phyloP scores from a whole-genome alignment of 768 basidiomycete genomes.

The Mycena metata region DNA sequence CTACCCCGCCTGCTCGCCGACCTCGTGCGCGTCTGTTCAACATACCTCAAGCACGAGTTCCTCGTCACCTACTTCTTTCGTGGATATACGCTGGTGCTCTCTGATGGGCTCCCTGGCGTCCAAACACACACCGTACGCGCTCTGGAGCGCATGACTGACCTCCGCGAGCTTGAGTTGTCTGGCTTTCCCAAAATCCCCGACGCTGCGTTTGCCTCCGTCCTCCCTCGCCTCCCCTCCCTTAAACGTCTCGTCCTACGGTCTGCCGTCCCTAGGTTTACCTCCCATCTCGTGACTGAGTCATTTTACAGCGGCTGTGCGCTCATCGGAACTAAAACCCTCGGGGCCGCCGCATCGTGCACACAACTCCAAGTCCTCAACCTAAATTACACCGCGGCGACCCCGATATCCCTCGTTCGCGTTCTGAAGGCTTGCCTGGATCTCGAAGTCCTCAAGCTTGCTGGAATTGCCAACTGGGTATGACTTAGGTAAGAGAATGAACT shows the following conservation, averaged over 20 bases:
- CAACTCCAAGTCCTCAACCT: slow-evolving; percentile 66
- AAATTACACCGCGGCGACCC: slow-evolving; percentile 70
- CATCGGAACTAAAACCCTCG: slow-evolving; percentile 64
- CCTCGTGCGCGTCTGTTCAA: slow-evolving; percentile 64
- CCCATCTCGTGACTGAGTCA: slow-evolving; percentile 29
- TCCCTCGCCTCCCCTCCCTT: slow-evolving; percentile 60
- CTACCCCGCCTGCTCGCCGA: slow-evolving; percentile 65
- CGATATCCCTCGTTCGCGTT: slow-evolving; percentile 61
- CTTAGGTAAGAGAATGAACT: background rate
- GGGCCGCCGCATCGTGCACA: slow-evolving; percentile 57
- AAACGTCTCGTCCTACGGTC: slow-evolving; percentile 69
- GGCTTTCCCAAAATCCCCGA: slow-evolving; percentile 69
- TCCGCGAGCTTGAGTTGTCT: slow-evolving; percentile 64
- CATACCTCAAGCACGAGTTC: slow-evolving; percentile 64
- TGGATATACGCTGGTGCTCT: slow-evolving; percentile 63
- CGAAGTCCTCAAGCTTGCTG: slow-evolving; percentile 73
- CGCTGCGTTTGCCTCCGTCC: slow-evolving; percentile 61
- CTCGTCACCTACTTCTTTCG: slow-evolving; percentile 74
- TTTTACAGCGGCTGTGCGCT: slow-evolving; percentile 68
- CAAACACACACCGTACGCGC: slow-evolving; percentile 62
- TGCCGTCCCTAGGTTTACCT: slow-evolving; percentile 17
- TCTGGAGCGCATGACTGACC: slow-evolving; percentile 53
- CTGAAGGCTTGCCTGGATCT: slow-evolving; percentile 56
- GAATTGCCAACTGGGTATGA: slow-evolving; percentile 72
- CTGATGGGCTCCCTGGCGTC: slow-evolving; percentile 66